Conservation (phyloP, 2,329 filamentous ascomycete genomes). For the Cephalotrichum gorgonifer region DNA sequence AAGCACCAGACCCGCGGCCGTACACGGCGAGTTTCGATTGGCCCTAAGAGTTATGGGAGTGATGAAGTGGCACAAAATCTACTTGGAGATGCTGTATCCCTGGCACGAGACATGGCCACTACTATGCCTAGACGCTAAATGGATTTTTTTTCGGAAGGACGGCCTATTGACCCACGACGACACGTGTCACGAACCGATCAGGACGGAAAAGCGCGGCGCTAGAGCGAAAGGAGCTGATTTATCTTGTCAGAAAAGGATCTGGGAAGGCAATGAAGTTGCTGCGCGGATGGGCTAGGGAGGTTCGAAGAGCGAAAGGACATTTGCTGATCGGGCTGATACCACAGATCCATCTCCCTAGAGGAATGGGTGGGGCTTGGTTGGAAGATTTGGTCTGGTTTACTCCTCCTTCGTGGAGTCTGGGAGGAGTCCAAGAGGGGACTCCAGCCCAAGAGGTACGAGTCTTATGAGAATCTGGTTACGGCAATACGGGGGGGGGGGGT, state of each 20-base stretch:
- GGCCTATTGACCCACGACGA: not conserved
- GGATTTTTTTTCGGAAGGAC: not conserved
- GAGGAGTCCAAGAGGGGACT: not conserved
- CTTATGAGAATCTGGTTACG: too few relatives aligned
- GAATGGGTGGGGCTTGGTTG: not conserved
- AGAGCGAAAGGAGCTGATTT: not conserved
- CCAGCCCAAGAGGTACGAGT: too few relatives aligned
- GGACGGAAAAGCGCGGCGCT: not conserved
- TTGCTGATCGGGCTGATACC: not conserved
- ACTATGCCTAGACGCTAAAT: not conserved
- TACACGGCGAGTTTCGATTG: too few relatives aligned
- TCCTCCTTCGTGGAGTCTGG: not conserved
- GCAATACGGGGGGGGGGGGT: too few relatives aligned
- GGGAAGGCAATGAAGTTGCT: too few relatives aligned
- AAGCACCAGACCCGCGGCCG: too few relatives aligned
- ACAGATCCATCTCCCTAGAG: not conserved
- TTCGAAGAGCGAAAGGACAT: not conserved
- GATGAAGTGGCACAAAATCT: not conserved
- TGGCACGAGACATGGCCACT: not conserved
- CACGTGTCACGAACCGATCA: not conserved
- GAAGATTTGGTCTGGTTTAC: not conserved
- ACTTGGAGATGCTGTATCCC: not conserved
- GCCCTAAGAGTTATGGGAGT: not conserved
- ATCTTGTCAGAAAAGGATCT: not conserved
- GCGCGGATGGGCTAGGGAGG: too few relatives aligned